A percentile compares a stretch with the other conserved stretches of the same genome.
phyloP scores from a whole-genome alignment of 208 protist species.

The Trichomonas vaginalis region DNA sequence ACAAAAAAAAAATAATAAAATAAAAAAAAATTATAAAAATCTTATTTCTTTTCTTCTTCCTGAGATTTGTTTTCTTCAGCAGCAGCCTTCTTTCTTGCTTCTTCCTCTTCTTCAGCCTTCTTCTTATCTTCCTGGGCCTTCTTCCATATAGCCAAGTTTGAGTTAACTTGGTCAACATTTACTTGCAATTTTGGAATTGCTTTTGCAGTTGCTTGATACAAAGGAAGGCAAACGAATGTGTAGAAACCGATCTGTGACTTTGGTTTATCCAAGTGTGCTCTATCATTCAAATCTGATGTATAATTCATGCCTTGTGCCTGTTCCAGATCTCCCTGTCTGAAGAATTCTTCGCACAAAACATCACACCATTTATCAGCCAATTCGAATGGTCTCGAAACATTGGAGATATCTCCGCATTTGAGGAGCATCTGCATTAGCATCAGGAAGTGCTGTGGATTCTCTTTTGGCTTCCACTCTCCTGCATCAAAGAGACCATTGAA shows the following conservation, averaged over 20 bases:
- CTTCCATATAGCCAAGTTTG: not conserved
- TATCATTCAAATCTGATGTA: not conserved
- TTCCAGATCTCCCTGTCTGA: not conserved
- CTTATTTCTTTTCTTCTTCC: too few relatives aligned
- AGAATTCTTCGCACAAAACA: not conserved
- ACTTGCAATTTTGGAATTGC: not conserved
- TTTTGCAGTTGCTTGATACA: not conserved
- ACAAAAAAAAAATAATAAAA: too few relatives aligned
- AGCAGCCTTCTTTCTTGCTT: too few relatives aligned
- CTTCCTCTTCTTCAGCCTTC: too few relatives aligned
- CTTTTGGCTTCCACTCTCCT: not conserved
- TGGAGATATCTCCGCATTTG: not conserved
- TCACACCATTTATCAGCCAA: not conserved
- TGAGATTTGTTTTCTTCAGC: too few relatives aligned
- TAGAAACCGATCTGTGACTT: not conserved
- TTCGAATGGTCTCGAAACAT: not conserved
- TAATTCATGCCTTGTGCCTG: not conserved
- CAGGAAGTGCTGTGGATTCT: not conserved
- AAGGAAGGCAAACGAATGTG: not conserved
- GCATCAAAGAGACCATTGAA: not conserved
- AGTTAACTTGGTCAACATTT: not conserved
- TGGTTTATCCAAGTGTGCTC: not conserved
- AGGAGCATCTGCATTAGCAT: not conserved
- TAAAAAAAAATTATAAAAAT: too few relatives aligned
- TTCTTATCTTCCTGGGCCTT: not conserved